Percentiles rank a stretch among this genome's conserved stretches.
Evolutionary conservation across 306 rosid species (phyloP).

Genomic region (Cicer pinnatifidum): DNA sequence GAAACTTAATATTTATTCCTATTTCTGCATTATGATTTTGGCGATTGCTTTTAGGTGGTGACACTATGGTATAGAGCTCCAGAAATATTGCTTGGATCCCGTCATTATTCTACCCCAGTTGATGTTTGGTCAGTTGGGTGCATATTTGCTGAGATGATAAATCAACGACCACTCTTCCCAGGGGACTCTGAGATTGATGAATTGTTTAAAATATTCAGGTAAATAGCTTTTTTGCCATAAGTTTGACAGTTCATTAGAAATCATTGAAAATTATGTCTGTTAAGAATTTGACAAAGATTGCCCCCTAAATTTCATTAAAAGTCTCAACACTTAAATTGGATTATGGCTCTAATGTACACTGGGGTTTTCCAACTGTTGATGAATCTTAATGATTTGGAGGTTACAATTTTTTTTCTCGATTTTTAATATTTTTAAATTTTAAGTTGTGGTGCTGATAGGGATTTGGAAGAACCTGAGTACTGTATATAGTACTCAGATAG

Average conservation of each 20-base stretch:
- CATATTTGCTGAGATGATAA: conserved; percentile 97
- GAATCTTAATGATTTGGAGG: conserved; percentile 25
- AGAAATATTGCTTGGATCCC: conserved; percentile 98
- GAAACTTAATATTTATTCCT: conserved; percentile 8
- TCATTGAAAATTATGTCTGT: not conserved
- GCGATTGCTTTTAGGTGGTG: conserved; percentile 71
- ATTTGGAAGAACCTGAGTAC: not conserved
- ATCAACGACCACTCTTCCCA: conserved; percentile 85
- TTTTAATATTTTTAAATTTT: not conserved
- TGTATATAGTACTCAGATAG: not conserved
- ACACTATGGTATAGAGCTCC: conserved; percentile 99
- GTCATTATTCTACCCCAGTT: conserved; percentile 94
- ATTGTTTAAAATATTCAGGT: conserved; percentile 95
- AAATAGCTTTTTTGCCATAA: conserved; percentile 45
- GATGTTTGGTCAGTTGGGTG: conserved; percentile 99
- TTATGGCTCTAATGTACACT: conserved; percentile 10
- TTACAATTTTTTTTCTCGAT: not conserved
- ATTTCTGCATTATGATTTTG: conserved; percentile 39
- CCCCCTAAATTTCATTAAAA: conserved; percentile 3
- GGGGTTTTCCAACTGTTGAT: not conserved
- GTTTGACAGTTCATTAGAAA: conserved; percentile 9
- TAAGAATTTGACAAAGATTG: conserved; percentile 28
- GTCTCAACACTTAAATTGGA: conserved; percentile 21
- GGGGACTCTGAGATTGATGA: conserved; percentile 99
- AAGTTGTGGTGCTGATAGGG: not conserved